Base-by-base conservation (phyloP, 495 filamentous ascomycete species). In the Penicillium macrosclerotiorum region DNA sequence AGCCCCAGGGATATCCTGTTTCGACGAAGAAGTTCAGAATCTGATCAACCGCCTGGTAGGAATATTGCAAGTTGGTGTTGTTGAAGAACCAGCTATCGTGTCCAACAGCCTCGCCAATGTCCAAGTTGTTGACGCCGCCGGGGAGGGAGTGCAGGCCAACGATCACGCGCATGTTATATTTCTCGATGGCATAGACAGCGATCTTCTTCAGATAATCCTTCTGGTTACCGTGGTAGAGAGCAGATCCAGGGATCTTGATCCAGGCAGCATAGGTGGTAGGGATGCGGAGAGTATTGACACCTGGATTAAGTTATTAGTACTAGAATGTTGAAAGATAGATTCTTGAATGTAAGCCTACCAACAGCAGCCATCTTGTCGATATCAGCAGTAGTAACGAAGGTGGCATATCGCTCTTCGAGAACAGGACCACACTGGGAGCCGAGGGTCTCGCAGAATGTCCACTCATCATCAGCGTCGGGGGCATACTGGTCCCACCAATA, bases 101-200 rank as follows among this genome's bases (percentile, higher is more conserved):
- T 0, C 52, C 54, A 7, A 37, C 42, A 3, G 49, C 52, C 34
- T 62, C 59, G 14, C 59, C 59, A 8, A 55, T 55, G n/a, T 44
- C 42, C 8, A 55, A 40, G 11, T 49, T 47, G 29, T 58, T 62
- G 16, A 49, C 38, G 14, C 54, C 59, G 7, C 55, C 54, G 8
- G 54, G 59, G n/a, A 62, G 54, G 4, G 52, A 58, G 46, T 62
- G 59, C 11, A 55, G 35, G 24, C 57, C 59, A 19, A 62, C 29
- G 14, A 62, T 52, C 12, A 62, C 43, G 25, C 57, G 59, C 59
- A 58, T 62, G 22, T 44, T 50, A 33, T 62, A 57, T 12, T 47
- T 49, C 14, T 38, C 29, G 26, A 62, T 57, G 8, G 59, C 55
- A 23, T 62, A 56, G 19, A 33, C 27, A 19, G 59, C 41, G 23